phyloP scores from a whole-genome alignment of 2,329 filamentous ascomycete species.

The Exserohilum turcica region DNA sequence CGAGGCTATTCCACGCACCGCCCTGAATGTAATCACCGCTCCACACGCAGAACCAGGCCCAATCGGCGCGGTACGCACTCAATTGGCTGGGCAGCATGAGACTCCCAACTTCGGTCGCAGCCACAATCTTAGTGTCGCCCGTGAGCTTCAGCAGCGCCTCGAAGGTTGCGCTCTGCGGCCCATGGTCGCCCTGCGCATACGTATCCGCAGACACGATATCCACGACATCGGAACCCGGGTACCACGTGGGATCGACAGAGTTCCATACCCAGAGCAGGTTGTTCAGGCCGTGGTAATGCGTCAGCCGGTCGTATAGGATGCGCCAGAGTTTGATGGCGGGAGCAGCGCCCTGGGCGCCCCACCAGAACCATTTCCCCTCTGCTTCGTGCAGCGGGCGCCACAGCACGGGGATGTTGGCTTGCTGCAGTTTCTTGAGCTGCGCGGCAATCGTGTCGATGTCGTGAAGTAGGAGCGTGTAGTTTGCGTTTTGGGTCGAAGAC shows the following conservation, averaged over 20 bases:
- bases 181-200: constrained; percentile 52
- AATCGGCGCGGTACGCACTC: constrained; percentile 54
- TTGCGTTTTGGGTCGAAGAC: constrained; percentile 50
- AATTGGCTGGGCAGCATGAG: constrained; percentile 52
- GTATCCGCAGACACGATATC: constrained; percentile 56
- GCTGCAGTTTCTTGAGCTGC: constrained; percentile 53
- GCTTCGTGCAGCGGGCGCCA: constrained; percentile 58
- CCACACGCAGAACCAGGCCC: constrained; percentile 58
- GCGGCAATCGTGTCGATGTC: constrained; percentile 58
- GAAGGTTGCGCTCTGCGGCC: constrained; percentile 53
- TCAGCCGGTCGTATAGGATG: constrained; percentile 54
- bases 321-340: constrained; percentile 53
- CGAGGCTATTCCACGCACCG: constrained; percentile 50
- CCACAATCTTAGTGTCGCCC: constrained; percentile 55
- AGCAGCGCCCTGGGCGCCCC: constrained; percentile 56
- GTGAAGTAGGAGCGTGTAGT: constrained; percentile 55
- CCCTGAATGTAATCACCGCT: constrained; percentile 52
- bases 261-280: constrained; percentile 61
- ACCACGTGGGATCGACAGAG: constrained; percentile 53
- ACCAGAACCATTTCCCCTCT: constrained; percentile 60
- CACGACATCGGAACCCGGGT: constrained; percentile 54
- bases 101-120: constrained; percentile 55
- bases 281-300: constrained; percentile 52
- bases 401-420: constrained; percentile 54
- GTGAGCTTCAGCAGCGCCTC: constrained; percentile 52